These are phyloP conservation scores for Allium cepa DNA, from an alignment of 106 monocot genomes.

Conservation along the genomic window DNA sequence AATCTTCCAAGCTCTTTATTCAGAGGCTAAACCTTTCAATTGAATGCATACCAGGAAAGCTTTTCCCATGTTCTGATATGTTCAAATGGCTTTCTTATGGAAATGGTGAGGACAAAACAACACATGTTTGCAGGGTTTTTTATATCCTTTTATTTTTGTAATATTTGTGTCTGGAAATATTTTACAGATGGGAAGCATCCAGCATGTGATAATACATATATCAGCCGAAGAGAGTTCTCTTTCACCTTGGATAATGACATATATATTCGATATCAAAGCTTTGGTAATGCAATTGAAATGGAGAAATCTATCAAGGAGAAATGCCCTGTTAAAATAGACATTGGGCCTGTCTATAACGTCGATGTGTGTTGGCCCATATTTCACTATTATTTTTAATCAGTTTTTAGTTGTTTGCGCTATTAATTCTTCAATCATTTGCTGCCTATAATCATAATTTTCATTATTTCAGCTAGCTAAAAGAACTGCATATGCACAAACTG, in stretches of 20 bases:
- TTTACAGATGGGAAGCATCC: slow-evolving; percentile 92
- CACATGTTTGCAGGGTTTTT: not conserved
- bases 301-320: slow-evolving; percentile 80
- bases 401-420: slow-evolving; percentile 3
- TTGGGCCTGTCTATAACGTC: slow-evolving; percentile 86
- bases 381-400: not conserved
- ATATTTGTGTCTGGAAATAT: not conserved
- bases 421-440: too few relatives aligned
- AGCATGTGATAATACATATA: slow-evolving; percentile 67
- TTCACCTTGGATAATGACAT: slow-evolving; percentile 83
- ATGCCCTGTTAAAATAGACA: slow-evolving; percentile 83
- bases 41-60: slow-evolving; percentile 59
- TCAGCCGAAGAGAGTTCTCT: slow-evolving; percentile 84
- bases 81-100: slow-evolving; percentile 97
- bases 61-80: slow-evolving; percentile 82
- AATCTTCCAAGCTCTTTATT: not conserved
- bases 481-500: slow-evolving; percentile 74
- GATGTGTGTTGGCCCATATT: slow-evolving; percentile 37
- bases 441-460: not conserved
- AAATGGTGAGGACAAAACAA: slow-evolving; percentile 43
- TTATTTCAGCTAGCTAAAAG: slow-evolving; percentile 68
- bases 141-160: not conserved
- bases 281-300: slow-evolving; percentile 58
- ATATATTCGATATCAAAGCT: slow-evolving; percentile 86
- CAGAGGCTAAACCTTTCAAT: not conserved